Percentiles rank a stretch among this genome's conserved stretches.
These are phyloP conservation scores for Adenanthera pavonina DNA, from an alignment of 306 rosid genomes.

Conservation along the genomic window DNA sequence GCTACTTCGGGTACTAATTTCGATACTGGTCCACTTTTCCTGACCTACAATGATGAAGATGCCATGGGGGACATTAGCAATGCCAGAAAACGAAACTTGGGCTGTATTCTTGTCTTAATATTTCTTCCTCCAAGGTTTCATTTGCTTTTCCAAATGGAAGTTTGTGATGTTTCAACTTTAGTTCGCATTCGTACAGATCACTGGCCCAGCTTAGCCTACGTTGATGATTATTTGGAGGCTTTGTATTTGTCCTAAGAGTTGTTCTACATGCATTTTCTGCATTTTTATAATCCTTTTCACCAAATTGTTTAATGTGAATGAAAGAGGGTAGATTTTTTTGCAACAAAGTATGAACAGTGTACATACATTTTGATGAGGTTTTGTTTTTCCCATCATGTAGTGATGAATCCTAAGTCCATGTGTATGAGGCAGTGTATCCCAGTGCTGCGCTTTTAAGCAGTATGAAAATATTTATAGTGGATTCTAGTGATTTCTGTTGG, in stretches of 20 bases:
- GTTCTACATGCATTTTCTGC: not conserved
- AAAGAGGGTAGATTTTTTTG: not conserved
- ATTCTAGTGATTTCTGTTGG: not conserved
- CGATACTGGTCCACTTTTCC: constrained; percentile 71
- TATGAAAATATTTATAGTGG: not conserved
- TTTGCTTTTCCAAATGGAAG: constrained; percentile 97
- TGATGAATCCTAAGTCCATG: not conserved
- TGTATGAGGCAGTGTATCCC: not conserved
- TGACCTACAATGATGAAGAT: constrained; percentile 64
- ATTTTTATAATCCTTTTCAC: not conserved
- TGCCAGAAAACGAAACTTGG: constrained; percentile 65
- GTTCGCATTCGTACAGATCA: constrained; percentile 94
- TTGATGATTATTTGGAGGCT: constrained; percentile 96
- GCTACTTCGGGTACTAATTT: constrained; percentile 41
- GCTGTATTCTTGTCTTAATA: constrained; percentile 73
- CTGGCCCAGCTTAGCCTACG: constrained; percentile 98
- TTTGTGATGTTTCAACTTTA: constrained; percentile 79
- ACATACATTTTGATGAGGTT: constrained; percentile 28
- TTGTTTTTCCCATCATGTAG: not conserved
- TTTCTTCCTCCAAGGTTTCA: constrained; percentile 97
- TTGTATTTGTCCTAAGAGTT: constrained; percentile 65
- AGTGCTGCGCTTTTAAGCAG: not conserved
- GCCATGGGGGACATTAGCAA: constrained; percentile 50
- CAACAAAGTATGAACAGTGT: constrained; percentile 8
- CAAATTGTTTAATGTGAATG: not conserved